Evolutionary conservation across 345 rosid species (phyloP).

Genomic region (Laguncularia racemosa): DNA sequence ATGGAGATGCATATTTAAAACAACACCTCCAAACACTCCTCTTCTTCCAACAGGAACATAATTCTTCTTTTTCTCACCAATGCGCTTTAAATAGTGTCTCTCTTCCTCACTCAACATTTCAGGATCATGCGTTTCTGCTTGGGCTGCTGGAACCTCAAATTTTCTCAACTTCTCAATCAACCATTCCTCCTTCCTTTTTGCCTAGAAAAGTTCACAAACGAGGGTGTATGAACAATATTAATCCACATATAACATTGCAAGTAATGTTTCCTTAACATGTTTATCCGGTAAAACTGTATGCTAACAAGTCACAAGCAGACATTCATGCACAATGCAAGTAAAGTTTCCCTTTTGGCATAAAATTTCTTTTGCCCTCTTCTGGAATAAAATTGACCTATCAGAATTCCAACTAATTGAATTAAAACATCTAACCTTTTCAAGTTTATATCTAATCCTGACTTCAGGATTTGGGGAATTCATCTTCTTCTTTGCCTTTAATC

Average conservation of each 20-base stretch:
- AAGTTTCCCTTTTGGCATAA: no score
- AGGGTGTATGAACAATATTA: neutral
- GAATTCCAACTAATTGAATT: no score
- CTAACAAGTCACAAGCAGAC: no score
- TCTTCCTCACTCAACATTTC: slow-evolving; percentile 88
- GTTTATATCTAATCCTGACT: slow-evolving; percentile 87
- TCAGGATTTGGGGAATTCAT: slow-evolving; percentile 93
- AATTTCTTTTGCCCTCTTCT: no score
- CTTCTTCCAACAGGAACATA: slow-evolving; percentile 83
- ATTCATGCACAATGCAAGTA: no score
- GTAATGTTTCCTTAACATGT: no score
- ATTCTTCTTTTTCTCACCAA: slow-evolving; percentile 83
- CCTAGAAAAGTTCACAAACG: slow-evolving; percentile 29
- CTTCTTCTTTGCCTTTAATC: slow-evolving; percentile 87
- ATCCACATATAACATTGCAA: no score
- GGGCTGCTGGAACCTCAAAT: slow-evolving; percentile 48
- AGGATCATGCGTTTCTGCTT: slow-evolving; percentile 62
- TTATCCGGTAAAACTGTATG: no score
- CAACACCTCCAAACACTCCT: slow-evolving; percentile 95
- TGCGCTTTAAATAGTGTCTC: slow-evolving; percentile 83
- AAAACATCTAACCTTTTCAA: slow-evolving; percentile 56
- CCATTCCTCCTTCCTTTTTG: slow-evolving; percentile 88
- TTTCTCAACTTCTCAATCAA: slow-evolving; percentile 83
- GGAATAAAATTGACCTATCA: no score
- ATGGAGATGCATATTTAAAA: slow-evolving; percentile 92